These are phyloP conservation scores for Euphorbia pulcherrima DNA, from an alignment of 345 rosid species.

Conservation along the genomic window DNA sequence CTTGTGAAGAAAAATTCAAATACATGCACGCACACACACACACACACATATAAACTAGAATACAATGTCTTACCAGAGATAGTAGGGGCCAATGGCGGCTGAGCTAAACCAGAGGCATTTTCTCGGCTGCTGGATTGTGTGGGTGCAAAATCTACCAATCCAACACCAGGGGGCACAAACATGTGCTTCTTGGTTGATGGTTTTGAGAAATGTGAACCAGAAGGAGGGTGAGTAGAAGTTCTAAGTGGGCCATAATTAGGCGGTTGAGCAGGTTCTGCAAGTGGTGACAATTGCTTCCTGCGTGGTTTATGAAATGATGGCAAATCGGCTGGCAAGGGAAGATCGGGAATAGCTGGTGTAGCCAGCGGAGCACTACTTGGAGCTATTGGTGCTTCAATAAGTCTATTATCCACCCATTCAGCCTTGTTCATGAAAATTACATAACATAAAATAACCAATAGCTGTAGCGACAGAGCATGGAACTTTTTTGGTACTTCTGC, in stretches of 20 bases:
- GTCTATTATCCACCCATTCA: conserved; percentile 26
- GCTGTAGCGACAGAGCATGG: conserved; percentile 31
- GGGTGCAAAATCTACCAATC: conserved; percentile 67
- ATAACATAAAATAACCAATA: conserved; percentile 35
- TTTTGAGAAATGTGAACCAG: conserved; percentile 56
- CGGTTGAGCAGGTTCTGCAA: conserved; percentile 46
- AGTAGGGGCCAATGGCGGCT: conserved; percentile 81
- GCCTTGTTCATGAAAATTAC: conserved; percentile 39
- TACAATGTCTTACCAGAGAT: conserved; percentile 49
- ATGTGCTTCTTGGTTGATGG: conserved; percentile 55
- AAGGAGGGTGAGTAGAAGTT: conserved; percentile 56
- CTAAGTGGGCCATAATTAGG: conserved; percentile 56
- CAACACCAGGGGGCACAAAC: conserved; percentile 48
- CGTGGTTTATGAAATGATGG: conserved; percentile 38
- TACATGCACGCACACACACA: no score
- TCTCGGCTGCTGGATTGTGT: conserved; percentile 48
- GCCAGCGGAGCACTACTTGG: conserved; percentile 36
- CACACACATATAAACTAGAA: no score
- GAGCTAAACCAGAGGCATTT: conserved; percentile 52
- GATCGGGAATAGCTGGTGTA: conserved; percentile 42
- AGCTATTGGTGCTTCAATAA: conserved; percentile 24
- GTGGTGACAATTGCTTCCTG: conserved; percentile 44
- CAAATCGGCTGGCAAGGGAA: conserved; percentile 44
- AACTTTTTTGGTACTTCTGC: conserved; percentile 44
- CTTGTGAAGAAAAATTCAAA: background rate